A percentile compares a stretch with the other conserved stretches of the same genome.
Evolutionary conservation across 2,329 filamentous ascomycete genomes (phyloP).

Genomic region (Sarocladium strictum): DNA sequence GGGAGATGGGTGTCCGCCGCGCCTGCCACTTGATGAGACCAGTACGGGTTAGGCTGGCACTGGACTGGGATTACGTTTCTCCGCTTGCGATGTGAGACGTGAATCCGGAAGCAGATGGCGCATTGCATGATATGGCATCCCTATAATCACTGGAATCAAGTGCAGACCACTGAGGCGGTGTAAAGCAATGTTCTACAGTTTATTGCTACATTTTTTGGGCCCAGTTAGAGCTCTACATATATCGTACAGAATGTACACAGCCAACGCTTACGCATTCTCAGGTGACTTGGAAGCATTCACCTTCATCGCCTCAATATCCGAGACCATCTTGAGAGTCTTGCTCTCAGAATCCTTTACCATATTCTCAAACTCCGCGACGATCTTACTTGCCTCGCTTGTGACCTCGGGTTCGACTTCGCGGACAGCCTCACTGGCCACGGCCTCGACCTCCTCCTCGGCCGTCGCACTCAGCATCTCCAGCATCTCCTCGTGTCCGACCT

Average conservation of each 20-base stretch:
- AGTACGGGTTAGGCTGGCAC: neutral
- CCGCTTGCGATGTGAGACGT: too few species aligned
- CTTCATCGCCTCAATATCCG: neutral
- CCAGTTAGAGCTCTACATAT: neutral
- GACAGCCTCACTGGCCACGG: constrained; percentile 2
- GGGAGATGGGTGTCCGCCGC: neutral
- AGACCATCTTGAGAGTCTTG: neutral
- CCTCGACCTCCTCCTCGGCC: constrained; percentile 10
- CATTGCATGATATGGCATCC: neutral
- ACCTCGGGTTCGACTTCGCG: neutral
- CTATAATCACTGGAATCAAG: neutral
- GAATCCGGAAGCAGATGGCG: too few species aligned
- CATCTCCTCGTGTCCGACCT: constrained; percentile 29
- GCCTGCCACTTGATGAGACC: neutral
- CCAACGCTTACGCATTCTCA: neutral
- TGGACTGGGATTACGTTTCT: neutral
- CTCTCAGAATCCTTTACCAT: constrained; percentile 11
- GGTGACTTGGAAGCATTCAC: neutral
- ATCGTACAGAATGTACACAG: constrained; percentile 1
- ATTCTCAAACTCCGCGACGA: constrained; percentile 17
- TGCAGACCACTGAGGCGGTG: neutral
- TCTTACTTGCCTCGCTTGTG: constrained; percentile 11
- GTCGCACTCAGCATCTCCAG: constrained; percentile 24
- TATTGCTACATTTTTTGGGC: neutral
- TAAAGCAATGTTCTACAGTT: neutral